phyloP scores from a whole-genome alignment of 371 early-diverging fungal genomes.

The Dichotomocladium elegans region DNA sequence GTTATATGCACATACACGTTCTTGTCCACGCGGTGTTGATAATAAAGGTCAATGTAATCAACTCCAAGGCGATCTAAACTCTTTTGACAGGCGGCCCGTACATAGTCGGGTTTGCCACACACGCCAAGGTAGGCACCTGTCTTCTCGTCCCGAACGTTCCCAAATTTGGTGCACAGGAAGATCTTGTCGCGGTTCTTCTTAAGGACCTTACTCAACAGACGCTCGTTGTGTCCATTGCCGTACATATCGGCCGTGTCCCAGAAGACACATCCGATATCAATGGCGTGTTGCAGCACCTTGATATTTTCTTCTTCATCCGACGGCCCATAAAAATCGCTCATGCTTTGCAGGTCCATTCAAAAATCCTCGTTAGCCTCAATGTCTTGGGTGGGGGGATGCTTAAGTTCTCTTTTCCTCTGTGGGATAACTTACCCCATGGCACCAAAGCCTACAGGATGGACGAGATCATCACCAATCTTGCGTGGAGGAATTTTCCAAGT shows the following conservation, averaged over 20 bases:
- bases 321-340: constrained; percentile 20
- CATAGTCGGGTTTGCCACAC: constrained; percentile 47
- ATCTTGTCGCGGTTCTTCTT: constrained; percentile 34
- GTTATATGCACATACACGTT: constrained; percentile 7
- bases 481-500: background rate
- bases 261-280: constrained; percentile 21
- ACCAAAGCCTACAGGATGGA: constrained; percentile 11
- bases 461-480: constrained; percentile 4
- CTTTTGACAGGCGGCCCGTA: constrained; percentile 37
- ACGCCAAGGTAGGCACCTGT: constrained; percentile 22
- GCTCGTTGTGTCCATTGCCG: constrained; percentile 30
- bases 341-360: background rate
- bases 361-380: no score
- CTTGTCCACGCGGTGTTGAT: constrained; percentile 54
- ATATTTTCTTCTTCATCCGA: constrained; percentile 19
- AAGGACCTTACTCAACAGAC: constrained; percentile 28
- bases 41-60: constrained; percentile 55
- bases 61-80: constrained; percentile 43
- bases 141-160: constrained; percentile 16
- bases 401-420: background rate
- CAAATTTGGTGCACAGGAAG: constrained; percentile 48
- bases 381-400: no score
- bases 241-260: constrained; percentile 30
- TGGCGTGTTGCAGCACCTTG: constrained; percentile 28
- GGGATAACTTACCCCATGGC: constrained; percentile 10